These are phyloP conservation scores for Prunus mume DNA, from an alignment of 306 rosid genomes.

Conservation along the genomic window DNA sequence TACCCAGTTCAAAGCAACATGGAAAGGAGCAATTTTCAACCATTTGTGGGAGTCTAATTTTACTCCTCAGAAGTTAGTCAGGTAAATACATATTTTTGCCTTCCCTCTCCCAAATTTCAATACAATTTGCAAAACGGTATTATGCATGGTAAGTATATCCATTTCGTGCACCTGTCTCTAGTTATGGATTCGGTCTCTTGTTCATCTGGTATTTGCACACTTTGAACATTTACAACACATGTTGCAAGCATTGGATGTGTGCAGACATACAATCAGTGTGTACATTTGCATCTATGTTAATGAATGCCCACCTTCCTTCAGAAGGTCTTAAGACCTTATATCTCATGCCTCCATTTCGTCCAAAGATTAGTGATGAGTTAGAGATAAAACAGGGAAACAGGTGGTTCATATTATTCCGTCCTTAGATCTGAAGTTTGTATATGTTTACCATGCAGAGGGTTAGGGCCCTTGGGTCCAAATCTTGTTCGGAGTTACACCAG, in stretches of 20 bases:
- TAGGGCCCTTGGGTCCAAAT: conserved; percentile 98
- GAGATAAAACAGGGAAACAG: neutral
- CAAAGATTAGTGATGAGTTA: neutral
- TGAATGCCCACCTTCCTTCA: neutral
- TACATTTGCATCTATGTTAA: neutral
- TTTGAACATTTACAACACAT: no score
- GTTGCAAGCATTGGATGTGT: neutral
- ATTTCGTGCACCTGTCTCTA: neutral
- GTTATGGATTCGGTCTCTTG: neutral
- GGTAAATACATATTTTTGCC: conserved; percentile 36
- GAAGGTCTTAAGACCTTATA: neutral
- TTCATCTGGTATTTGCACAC: neutral
- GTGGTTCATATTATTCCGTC: neutral
- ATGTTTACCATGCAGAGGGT: conserved; percentile 52
- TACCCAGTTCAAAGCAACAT: conserved; percentile 65
- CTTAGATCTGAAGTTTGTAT: neutral
- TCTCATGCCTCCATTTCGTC: neutral
- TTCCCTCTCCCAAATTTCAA: neutral
- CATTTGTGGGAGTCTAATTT: conserved; percentile 97
- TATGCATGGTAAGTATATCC: neutral
- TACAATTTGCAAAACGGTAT: neutral
- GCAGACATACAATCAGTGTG: neutral
- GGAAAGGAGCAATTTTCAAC: conserved; percentile 83
- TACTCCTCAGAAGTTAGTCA: conserved; percentile 74
- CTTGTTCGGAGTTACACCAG: conserved; percentile 68